Base-by-base conservation (phyloP, 257 asterid species). In the Orobanche coerulescens region DNA sequence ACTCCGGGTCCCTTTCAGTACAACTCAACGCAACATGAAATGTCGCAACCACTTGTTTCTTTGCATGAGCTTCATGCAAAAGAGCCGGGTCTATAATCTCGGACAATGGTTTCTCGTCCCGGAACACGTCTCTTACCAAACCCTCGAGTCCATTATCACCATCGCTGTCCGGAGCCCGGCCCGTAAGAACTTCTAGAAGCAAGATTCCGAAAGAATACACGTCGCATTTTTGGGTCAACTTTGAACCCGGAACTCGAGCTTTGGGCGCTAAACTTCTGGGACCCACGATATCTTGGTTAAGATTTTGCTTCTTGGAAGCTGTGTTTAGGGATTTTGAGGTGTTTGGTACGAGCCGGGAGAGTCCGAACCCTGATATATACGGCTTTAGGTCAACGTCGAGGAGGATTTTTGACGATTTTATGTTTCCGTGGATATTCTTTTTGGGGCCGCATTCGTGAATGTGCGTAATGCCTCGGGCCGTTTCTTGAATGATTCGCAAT, bases 391-490 rank as follows among this genome's bases (percentile, higher is more conserved):
- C 86, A 22, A 84, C 88, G 23, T 89, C 90, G 1, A 93, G 95
- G 62, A 93, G 90, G 80, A 93, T 66, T 64, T 93, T 89, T 0
- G 97, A 86, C 0, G 98, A 77, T 65, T 77, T 93, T 49, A 93
- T 73, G 77, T 71, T 81, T 39, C 98, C 97, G 5, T 93, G 97
- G 72, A 80, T 62, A 50, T 79, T 76, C 54, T 86, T 88, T 65
- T 73, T 74, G 3, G 94, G 94, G 73, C 82, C 77, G 82, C 93
- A 83, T 44, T 93, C 98, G 13, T 93, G 98, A 34, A 93, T 93
- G 84, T 89, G 86, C 70, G 62, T 55, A 5, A 93, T 71, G 52
- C 81, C 86, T 43, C 81, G 71, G 9, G 97, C 97, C 0, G 80
- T 60, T 64, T 84, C 97, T 75, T 83, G 95, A 25, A 77, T 75